phyloP scores from a whole-genome alignment of 1,139 yeast genomes.

The Debaryomyces fabryi region DNA sequence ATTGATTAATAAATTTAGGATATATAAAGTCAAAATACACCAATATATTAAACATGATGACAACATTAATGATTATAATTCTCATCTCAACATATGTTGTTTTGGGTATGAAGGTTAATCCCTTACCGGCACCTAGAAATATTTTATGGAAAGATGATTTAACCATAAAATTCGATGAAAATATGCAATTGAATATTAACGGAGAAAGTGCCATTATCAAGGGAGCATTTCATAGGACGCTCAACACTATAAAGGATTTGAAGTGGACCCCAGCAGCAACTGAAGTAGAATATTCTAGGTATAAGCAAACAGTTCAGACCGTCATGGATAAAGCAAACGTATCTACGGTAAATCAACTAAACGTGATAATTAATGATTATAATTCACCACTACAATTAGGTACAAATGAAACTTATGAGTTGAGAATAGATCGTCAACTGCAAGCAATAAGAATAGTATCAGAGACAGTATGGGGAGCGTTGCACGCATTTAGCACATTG shows the following conservation, averaged over 20 bases:
- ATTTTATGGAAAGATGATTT: not conserved
- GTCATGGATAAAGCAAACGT: not conserved
- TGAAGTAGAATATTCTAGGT: slow-evolving; percentile 20
- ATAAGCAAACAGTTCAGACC: slow-evolving; percentile 10
- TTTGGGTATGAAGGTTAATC: slow-evolving; percentile 5
- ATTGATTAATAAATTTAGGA: not conserved
- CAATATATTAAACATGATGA: not conserved
- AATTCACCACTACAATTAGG: slow-evolving; percentile 40
- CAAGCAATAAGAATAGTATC: slow-evolving; percentile 29
- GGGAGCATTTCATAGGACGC: slow-evolving; percentile 5
- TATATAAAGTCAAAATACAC: not conserved
- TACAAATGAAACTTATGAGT: slow-evolving; percentile 44
- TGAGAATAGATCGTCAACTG: slow-evolving; percentile 18
- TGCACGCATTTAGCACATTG: slow-evolving; percentile 47
- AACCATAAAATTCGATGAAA: not conserved
- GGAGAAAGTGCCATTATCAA: not conserved
- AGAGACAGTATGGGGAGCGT: slow-evolving; percentile 48
- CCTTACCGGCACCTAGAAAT: not conserved
- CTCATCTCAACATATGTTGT: not conserved
- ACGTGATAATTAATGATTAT: slow-evolving; percentile 24
- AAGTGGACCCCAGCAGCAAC: slow-evolving; percentile 34
- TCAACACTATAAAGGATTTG: slow-evolving; percentile 17
- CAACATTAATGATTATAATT: not conserved
- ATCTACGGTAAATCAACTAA: slow-evolving; percentile 8
- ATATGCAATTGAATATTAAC: slow-evolving; percentile 2